Percentiles rank a stretch among this genome's conserved stretches.
Conservation (phyloP, 2,329 filamentous ascomycete species). For the Oidium heveae region DNA sequence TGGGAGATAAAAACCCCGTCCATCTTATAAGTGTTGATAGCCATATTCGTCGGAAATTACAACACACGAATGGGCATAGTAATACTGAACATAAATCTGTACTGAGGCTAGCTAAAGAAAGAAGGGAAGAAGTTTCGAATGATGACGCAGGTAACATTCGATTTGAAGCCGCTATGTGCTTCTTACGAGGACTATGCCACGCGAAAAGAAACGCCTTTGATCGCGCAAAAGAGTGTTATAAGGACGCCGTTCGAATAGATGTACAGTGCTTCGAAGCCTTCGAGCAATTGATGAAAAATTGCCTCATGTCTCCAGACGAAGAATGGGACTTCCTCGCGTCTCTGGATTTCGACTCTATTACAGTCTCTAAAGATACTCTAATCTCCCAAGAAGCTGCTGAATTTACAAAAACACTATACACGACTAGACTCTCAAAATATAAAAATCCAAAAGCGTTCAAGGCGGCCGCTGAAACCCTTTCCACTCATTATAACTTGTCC, state of each 20-base stretch:
- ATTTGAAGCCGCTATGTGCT: slow-evolving; percentile 95
- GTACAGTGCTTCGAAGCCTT: slow-evolving; percentile 97
- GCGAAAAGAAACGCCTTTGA: slow-evolving; percentile 96
- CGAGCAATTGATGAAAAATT: slow-evolving; percentile 92
- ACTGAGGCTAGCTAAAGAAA: slow-evolving; percentile 8
- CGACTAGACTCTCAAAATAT: slow-evolving; percentile 85
- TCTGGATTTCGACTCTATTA: slow-evolving; percentile 68
- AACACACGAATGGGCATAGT: slow-evolving; percentile 30
- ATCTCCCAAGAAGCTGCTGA: slow-evolving; percentile 67
- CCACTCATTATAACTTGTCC: slow-evolving; percentile 74
- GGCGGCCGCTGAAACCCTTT: slow-evolving; percentile 67
- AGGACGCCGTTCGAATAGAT: slow-evolving; percentile 86
- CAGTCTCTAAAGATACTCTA: slow-evolving; percentile 35
- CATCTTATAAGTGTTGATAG: slow-evolving; percentile 51
- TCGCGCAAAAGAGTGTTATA: slow-evolving; percentile 93
- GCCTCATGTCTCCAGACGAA: slow-evolving; percentile 54
- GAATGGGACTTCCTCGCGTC: slow-evolving; percentile 48
- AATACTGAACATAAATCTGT: slow-evolving; percentile 24
- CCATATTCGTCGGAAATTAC: slow-evolving; percentile 42
- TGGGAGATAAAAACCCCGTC: slow-evolving; percentile 83
- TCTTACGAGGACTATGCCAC: slow-evolving; percentile 76
- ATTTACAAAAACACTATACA: slow-evolving; percentile 91
- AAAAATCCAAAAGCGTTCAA: slow-evolving; percentile 64
- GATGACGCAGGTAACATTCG: slow-evolving; percentile 54
- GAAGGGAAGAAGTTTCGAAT: slow-evolving; percentile 14